These are phyloP conservation scores for Aspergillus calidoustus DNA, from an alignment of 2,329 filamentous ascomycete genomes.

Conservation along the genomic window DNA sequence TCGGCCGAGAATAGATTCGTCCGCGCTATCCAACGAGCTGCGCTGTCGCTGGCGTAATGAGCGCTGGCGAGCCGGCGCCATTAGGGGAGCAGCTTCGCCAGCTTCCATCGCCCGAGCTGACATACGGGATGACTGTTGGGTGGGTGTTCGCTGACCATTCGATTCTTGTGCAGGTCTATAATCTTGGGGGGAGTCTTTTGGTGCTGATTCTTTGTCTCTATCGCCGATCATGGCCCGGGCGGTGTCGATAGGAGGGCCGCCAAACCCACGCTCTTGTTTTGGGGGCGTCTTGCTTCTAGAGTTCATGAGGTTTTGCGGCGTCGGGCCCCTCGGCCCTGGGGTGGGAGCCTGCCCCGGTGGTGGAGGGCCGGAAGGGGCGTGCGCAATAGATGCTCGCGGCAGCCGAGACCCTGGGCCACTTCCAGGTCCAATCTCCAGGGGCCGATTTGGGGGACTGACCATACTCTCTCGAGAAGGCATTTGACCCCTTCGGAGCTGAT, in stretches of 20 bases:
- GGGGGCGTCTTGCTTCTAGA: constrained; percentile 57
- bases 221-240: constrained; percentile 51
- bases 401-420: constrained; percentile 58
- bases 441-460: constrained; percentile 32
- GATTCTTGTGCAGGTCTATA: constrained; percentile 47
- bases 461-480: constrained; percentile 52
- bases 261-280: constrained; percentile 51
- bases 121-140: constrained; percentile 52
- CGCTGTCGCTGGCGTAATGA: constrained; percentile 65
- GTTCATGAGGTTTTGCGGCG: constrained; percentile 32
- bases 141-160: constrained; percentile 67
- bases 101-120: constrained; percentile 53
- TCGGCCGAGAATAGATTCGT: constrained; percentile 58
- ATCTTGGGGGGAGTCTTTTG: constrained; percentile 48
- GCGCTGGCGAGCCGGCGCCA: constrained; percentile 51
- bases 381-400: constrained; percentile 63
- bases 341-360: constrained; percentile 68
- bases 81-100: constrained; percentile 50
- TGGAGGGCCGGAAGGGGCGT: constrained; percentile 66
- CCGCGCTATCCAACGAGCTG: constrained; percentile 70
- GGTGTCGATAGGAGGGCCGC: constrained; percentile 48
- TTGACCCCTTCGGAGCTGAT: constrained; percentile 43
- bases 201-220: constrained; percentile 53
- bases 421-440: constrained; percentile 36
- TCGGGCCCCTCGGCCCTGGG: constrained; percentile 58